Conservation (phyloP, 164 flowering plant species). For the Liriodendron chinense region DNA sequence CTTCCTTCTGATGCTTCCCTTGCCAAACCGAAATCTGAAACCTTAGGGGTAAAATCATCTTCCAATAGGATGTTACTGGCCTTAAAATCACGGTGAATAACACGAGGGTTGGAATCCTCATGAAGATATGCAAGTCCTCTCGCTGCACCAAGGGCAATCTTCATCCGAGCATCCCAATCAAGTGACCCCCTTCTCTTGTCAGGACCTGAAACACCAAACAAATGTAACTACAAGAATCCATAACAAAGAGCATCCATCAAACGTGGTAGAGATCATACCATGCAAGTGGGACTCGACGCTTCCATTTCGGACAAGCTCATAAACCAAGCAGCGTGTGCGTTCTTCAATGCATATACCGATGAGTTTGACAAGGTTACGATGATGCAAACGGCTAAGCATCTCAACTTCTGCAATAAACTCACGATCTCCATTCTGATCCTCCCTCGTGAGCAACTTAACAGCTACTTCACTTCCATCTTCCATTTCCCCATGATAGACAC, state of each 20-base stretch:
- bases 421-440: constrained; percentile 71
- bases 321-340: constrained; percentile 77
- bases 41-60: constrained; percentile 89
- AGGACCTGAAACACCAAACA: constrained; percentile 45
- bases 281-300: constrained; percentile 98
- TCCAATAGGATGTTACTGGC: constrained; percentile 84
- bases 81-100: constrained; percentile 93
- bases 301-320: constrained; percentile 89
- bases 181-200: constrained; percentile 62
- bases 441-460: constrained; percentile 77
- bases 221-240: constrained; percentile 5
- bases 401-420: constrained; percentile 95
- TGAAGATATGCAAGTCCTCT: constrained; percentile 96
- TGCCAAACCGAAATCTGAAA: constrained; percentile 95
- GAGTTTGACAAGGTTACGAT: constrained; percentile 91
- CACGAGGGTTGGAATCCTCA: constrained; percentile 96
- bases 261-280: constrained; percentile 41
- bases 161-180: constrained; percentile 92
- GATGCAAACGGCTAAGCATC: constrained; percentile 96
- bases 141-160: constrained; percentile 96
- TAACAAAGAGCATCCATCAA: not conserved
- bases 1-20: constrained; percentile 84
- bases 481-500: constrained; percentile 72
- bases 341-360: constrained; percentile 92
- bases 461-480: constrained; percentile 80